Conservation (phyloP, 176 grass and related monocot genomes). For the Lolium multiflorum region DNA sequence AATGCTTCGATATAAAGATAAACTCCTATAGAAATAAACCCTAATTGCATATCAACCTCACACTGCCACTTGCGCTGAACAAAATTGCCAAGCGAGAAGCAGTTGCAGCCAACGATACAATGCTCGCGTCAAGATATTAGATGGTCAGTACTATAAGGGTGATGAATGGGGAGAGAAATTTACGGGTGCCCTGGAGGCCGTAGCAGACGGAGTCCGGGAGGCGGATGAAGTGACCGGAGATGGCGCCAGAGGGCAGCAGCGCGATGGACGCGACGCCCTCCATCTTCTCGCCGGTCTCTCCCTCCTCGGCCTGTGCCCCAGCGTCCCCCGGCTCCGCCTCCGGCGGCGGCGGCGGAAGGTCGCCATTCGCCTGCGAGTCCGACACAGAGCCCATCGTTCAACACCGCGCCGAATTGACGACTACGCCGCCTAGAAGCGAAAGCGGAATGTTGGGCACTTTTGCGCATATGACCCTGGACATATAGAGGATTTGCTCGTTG, state of each 20-base stretch:
- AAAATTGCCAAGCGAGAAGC: neutral
- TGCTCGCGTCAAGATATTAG: neutral
- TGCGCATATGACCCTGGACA: neutral
- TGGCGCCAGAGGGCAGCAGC: slow-evolving; percentile 74
- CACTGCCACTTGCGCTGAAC: neutral
- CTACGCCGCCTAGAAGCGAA: neutral
- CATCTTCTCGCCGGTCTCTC: slow-evolving; percentile 56
- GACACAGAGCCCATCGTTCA: slow-evolving; percentile 30
- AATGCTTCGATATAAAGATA: neutral
- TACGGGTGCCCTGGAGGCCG: slow-evolving; percentile 92
- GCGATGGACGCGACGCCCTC: slow-evolving; percentile 95
- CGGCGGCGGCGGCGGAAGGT: neutral
- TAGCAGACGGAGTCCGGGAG: slow-evolving; percentile 80
- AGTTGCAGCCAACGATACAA: neutral
- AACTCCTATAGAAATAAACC: slow-evolving; percentile 19
- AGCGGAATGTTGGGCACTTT: neutral
- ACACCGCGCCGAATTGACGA: neutral
- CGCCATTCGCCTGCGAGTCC: slow-evolving; percentile 38
- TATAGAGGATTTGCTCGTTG: neutral
- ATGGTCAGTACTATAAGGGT: neutral
- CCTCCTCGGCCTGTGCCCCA: slow-evolving; percentile 37
- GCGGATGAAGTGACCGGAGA: slow-evolving; percentile 96
- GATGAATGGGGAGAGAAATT: neutral
- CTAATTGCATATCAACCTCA: neutral
- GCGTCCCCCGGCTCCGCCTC: neutral